Percentiles rank a stretch among this genome's conserved stretches.
These are phyloP conservation scores for Entophlyctis helioformis DNA, from an alignment of 192 early-diverging fungal species.

Conservation along the genomic window DNA sequence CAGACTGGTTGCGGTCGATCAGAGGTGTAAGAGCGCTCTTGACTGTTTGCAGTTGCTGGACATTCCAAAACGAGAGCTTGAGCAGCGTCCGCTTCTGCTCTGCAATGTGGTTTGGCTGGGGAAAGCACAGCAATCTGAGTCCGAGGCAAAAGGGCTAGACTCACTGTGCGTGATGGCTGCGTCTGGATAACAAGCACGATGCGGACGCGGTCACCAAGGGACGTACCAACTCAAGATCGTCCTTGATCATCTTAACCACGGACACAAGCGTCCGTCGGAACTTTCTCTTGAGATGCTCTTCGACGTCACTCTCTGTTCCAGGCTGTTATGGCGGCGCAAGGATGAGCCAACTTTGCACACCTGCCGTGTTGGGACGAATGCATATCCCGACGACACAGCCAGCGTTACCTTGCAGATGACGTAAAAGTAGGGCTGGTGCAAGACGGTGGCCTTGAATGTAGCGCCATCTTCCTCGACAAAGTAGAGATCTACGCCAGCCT, in stretches of 20 bases:
- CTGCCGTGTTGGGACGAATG: too few relatives aligned
- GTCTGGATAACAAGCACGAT: too few relatives aligned
- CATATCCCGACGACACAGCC: too few relatives aligned
- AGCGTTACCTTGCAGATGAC: conserved; percentile 60
- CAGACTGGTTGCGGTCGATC: too few relatives aligned
- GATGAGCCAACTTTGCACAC: too few relatives aligned
- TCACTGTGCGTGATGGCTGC: too few relatives aligned
- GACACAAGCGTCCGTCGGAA: conserved; percentile 57
- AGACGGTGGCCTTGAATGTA: conserved; percentile 76
- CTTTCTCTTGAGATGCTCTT: conserved; percentile 64
- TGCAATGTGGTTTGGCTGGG: conserved; percentile 77
- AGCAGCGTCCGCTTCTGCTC: conserved; percentile 59
- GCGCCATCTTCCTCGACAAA: conserved; percentile 83
- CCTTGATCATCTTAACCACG: conserved; percentile 54
- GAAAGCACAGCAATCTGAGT: too few relatives aligned
- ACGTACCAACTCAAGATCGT: conserved; percentile 74
- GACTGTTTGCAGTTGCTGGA: conserved; percentile 69
- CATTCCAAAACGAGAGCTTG: conserved; percentile 75
- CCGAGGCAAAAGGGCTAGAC: too few relatives aligned
- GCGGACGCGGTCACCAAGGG: too few relatives aligned
- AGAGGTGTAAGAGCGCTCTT: too few relatives aligned
- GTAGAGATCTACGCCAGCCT: conserved; percentile 78
- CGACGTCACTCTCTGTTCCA: conserved; percentile 71
- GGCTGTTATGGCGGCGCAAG: too few relatives aligned
- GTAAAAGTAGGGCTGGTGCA: conserved; percentile 86